A percentile compares a stretch with the other conserved stretches of the same genome.
phyloP scores from a whole-genome alignment of 1,139 yeast species.

The Ogataea hybrid region DNA sequence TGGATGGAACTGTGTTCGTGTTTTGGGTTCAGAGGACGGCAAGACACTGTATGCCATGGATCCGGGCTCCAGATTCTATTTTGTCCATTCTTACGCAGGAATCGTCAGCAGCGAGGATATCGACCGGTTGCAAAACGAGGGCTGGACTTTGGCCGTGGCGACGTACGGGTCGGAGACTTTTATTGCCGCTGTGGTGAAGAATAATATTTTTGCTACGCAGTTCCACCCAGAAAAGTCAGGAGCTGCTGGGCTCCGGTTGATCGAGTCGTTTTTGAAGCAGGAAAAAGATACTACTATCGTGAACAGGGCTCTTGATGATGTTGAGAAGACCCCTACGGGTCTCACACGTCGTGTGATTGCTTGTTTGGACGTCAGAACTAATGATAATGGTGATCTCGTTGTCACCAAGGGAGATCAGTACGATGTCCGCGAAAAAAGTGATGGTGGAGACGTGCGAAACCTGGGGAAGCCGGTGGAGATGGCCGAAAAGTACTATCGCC shows the following conservation, averaged over 20 bases:
- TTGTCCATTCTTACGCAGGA: constrained; percentile 92
- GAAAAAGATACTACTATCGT: constrained; percentile 33
- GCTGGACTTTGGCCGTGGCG: constrained; percentile 79
- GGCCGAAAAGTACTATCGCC: constrained; percentile 83
- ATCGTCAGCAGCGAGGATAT: constrained; percentile 43
- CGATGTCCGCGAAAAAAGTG: constrained; percentile 78
- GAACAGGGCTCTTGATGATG: constrained; percentile 16
- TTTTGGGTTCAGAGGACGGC: constrained; percentile 29
- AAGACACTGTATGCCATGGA: constrained; percentile 59
- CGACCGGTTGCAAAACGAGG: constrained; percentile 37
- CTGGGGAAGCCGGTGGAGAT: constrained; percentile 94
- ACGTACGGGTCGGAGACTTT: constrained; percentile 78
- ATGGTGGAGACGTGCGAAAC: constrained; percentile 68
- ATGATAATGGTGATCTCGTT: constrained; percentile 90
- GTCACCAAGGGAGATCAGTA: constrained; percentile 98
- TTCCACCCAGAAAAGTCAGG: constrained; percentile 99
- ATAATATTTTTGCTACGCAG: constrained; percentile 88
- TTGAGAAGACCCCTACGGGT: constrained; percentile 61
- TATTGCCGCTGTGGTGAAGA: constrained; percentile 77
- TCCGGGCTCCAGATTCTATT: constrained; percentile 72
- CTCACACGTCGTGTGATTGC: constrained; percentile 90
- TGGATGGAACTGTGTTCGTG: constrained; percentile 77
- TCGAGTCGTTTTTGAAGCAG: constrained; percentile 67
- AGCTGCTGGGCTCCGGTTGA: constrained; percentile 74
- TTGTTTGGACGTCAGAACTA: constrained; percentile 92